Base-by-base conservation (phyloP, 1,139 yeast genomes). In the Zhuliangozyma parablackwelliae region DNA sequence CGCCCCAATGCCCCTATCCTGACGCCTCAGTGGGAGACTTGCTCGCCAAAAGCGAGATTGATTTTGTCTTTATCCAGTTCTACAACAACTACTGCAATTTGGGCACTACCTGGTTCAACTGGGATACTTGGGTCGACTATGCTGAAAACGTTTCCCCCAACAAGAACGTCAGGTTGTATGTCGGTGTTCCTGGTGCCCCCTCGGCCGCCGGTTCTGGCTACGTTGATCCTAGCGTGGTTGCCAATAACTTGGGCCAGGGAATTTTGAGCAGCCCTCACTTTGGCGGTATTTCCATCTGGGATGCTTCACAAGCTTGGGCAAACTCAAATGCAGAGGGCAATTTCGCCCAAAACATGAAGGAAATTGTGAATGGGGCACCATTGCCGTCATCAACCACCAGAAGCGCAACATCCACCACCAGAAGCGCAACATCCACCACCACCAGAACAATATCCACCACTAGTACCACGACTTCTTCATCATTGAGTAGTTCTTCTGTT, bases 1-100 rank as follows among this genome's bases (percentile, higher is more conserved):
- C 97, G 46, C 97, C 97, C 23, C 97, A 90, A 67, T 90, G 97
- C 67, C 85, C 82, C 13, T 86, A 81, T 57, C 97, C 97, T 16
- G 97, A 90, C 65, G 88, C 82, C 7, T 78, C 85, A 31, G 80
- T 84, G 31, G 95, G 95, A 44, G 77, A 79, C 38, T 63, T 84
- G 28, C 61, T 90, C 49, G 65, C 67, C 21, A 63, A 73, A 28
- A 78, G 85, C 16, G 69, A 76, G 31, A 66, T 90, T 46, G 97
- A 90, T 62, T 88, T 83, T 61, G 92, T 92, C 2, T 88, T 86
- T 53, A 77, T 90, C 51, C 97, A 90, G 68, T 90, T 90, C 67
- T 90, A 90, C 74, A 90, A 90, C 73, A 90, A 90, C 63, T 80
- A 83, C 59, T 90, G 97, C 63, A 65, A 69, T 33, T 66, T 82